Evolutionary conservation across 2,329 filamentous ascomycete species (phyloP), one percentile per base, ranked within the genome.

Genomic region (Paraphaeosphaeria sporulosa): DNA sequence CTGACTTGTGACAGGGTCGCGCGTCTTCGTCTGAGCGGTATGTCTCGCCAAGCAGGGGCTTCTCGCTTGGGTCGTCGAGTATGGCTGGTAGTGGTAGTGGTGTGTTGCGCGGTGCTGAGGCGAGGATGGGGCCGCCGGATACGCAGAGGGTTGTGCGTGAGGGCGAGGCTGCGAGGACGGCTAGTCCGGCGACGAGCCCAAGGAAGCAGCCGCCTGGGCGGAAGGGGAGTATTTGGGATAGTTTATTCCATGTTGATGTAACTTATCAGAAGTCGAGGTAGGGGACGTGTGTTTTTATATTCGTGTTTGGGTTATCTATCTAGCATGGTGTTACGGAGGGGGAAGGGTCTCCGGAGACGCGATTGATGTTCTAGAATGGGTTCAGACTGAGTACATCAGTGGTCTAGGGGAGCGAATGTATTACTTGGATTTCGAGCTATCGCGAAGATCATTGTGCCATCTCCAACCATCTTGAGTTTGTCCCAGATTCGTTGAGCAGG

Each of bases 191-290:
- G 23, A 62, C 55, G 4, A 71, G 69, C 56, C 66, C 64, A 42
- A 64, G 58, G 32, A 72, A 69, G 55, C 65, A 66, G 53, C 52
- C 61, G 40, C 47, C 60, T 13, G 61, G 62, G 7, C 67, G 72
- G 61, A 72, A 69, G 46, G 68, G 72, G 1, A 76, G 76, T 48
- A 70, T 79, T 25, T 79, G 75, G 74, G 76, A 79, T 59, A 75
- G 71, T 40, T 67, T 79, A 38, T 78, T 76, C 48, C 76, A 78
- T 65, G 71, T 78, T 17, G 76, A 79, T 58, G 72, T 78, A n/a
- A 74, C 67, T 36, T 77, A 77, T 64, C 74, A 78, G 56, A 77
- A 76, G 63, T 60, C 59, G 27, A 73, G 71, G 66, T 73, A 76
- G 60, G 75, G 51, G 57, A 19, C 13, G 4, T 0, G 63, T 40